Evolutionary conservation across 2,329 filamentous ascomycete species (phyloP), one percentile per base, ranked within the genome.

Genomic region (Akanthomyces dipterigenus): DNA sequence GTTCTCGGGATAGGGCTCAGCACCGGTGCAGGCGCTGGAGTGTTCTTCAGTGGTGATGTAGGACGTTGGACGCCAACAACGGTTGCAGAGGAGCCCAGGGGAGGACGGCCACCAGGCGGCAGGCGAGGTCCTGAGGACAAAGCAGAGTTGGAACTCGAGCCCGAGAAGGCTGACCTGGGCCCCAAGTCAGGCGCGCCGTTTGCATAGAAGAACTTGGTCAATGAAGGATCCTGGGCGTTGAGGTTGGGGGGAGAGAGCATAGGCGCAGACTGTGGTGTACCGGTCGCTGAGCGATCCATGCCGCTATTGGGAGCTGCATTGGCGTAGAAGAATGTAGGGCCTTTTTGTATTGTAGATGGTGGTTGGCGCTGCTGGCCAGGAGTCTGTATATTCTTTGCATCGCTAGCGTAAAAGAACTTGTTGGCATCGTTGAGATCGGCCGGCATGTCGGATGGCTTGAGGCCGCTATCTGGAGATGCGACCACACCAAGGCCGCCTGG

Each of bases 361-460:
- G 72, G 71, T 45, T 75, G 68, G 20, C 75, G 76, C 36, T 75
- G 75, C 31, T 76, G 69, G 50, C 40, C 22, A 55, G 70, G 68
- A 56, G 68, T 72, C 65, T 72, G 70, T 56, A 69, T 65, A 24
- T 78, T 74, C 67, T 83, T 87, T 43, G 83, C 89, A 67, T 96
- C 91, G 71, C 87, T 91, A 31, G 93, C 95, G 72, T 96, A 93
- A 73, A 99, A 97, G 81, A 98, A 98, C 77, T 91, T 93, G 58
- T 58, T 54, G 45, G 88, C 76, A 56, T 83, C 81, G 22, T 70
- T 67, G 67, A 68, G 72, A 67, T 70, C 64, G 65, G 65, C 56
- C 63, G 68, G 56, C 22, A 70, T 67, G 57, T 70, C 64, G 56
- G 73, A 42, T 69, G 34, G 34, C 65, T 61, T 57, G 75, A 49